phyloP scores from a whole-genome alignment of 129 eudicot genomes.

The Arctium lappa region DNA sequence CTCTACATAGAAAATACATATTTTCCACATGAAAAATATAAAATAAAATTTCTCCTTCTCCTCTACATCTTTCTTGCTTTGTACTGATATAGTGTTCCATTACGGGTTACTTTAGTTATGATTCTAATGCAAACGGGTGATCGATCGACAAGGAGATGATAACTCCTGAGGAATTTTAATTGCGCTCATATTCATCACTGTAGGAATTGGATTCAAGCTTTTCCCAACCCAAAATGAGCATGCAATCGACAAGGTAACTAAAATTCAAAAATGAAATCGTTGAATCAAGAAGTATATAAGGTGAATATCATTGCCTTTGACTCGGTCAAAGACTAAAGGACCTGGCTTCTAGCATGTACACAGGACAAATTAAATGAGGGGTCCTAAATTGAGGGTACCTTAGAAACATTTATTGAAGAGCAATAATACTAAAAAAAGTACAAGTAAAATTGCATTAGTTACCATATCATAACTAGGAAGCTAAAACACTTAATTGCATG shows the following conservation, averaged over 20 bases:
- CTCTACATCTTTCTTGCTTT: too few species aligned
- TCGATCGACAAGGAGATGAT: too few species aligned
- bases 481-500: conserved; percentile 6
- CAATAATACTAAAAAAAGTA: conserved; percentile 6
- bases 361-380: not conserved
- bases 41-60: too few species aligned
- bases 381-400: not conserved
- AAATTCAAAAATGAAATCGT: not conserved
- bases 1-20: too few species aligned
- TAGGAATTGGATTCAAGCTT: too few species aligned
- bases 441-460: conserved; percentile 20
- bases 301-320: not conserved
- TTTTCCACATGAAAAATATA: too few species aligned
- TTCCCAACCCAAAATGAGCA: not conserved
- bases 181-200: too few species aligned
- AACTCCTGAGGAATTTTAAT: too few species aligned
- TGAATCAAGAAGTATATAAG: not conserved
- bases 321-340: not conserved
- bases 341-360: not conserved
- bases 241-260: not conserved
- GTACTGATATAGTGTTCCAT: too few species aligned
- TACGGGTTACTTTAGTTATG: too few species aligned
- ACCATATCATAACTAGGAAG: not conserved
- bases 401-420: conserved; percentile 1
- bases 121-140: too few species aligned